Evolutionary conservation across 2,329 filamentous ascomycete genomes (phyloP), one percentile per base, ranked within the genome.

Genomic region (Huntiella moniliformis): DNA sequence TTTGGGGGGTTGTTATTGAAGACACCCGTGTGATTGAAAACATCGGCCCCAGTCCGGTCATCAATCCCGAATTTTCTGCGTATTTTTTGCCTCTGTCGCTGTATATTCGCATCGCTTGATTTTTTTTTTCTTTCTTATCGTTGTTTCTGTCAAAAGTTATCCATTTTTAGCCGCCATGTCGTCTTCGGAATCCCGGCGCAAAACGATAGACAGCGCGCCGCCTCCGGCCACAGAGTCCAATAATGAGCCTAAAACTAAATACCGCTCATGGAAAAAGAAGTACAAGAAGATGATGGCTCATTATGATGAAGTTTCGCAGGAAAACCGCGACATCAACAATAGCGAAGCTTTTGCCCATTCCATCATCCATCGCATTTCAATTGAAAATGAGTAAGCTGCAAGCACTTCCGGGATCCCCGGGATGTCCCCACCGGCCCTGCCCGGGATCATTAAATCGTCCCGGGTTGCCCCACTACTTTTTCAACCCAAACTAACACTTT

Each of bases 201-300:
- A 46, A 40, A 28, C 48, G 3, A 45, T 38, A 16, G 48, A 50
- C 33, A n/a, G 22, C 34, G 34, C 34, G 12, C 37, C 42, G 11
- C 38, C 34, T 8, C 37, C 42, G 11, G 36, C 34, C 10, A 36
- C 38, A 32, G 49, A 47, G 12, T 31, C 42, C 17, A 69, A 50
- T 65, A 66, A 38, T 48, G 65, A 68, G 54, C 56, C 59, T 47
- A 70, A 65, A 60, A 67, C 63, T 56, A 71, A 65, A 3, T 75
- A 79, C 60, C 79, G 74, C 57, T 80, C 75, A 38, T 80, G 71
- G 69, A 85, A 83, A 72, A 93, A 94, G 66, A 98, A 98, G 68
- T 98, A 92, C 61, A 80, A 82, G 56, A 92, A 92, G 70, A 83
- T 91, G 77, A 79, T 81, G 63, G 70, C 80, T 58, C 67, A 70